Evolutionary conservation across 2,329 filamentous ascomycete genomes (phyloP).

Genomic region (Colletotrichum chrysophilum): DNA sequence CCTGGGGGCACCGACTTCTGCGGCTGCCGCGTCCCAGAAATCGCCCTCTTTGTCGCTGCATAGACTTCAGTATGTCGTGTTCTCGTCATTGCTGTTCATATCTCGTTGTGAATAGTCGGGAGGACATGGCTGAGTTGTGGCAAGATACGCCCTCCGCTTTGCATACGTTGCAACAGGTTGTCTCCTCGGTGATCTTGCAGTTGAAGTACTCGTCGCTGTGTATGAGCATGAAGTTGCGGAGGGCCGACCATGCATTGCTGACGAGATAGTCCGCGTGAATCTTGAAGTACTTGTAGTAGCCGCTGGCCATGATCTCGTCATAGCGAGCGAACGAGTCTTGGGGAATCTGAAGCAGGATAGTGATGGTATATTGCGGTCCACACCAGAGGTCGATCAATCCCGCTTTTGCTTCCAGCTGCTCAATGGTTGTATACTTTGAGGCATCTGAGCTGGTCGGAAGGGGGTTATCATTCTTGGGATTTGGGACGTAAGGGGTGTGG

Average conservation of each 20-base stretch:
- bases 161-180: neutral
- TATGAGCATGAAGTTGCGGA: neutral
- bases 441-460: neutral
- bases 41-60: neutral
- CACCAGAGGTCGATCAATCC: neutral
- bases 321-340: neutral
- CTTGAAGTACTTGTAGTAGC: neutral
- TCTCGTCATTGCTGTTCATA: neutral
- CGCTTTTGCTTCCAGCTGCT: neutral
- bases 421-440: neutral
- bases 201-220: neutral
- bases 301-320: neutral
- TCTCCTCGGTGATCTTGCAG: neutral
- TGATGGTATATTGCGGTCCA: neutral
- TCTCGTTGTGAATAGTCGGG: fast-evolving
- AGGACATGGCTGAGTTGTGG: neutral
- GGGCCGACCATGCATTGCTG: neutral
- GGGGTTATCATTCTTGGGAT: neutral
- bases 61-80: neutral
- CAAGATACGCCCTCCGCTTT: neutral
- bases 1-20: neutral
- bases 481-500: neutral
- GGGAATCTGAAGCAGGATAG: neutral
- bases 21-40: neutral
- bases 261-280: neutral